Conservation (phyloP, 2,329 filamentous ascomycete species). For the Ceratocystis colombiana region DNA sequence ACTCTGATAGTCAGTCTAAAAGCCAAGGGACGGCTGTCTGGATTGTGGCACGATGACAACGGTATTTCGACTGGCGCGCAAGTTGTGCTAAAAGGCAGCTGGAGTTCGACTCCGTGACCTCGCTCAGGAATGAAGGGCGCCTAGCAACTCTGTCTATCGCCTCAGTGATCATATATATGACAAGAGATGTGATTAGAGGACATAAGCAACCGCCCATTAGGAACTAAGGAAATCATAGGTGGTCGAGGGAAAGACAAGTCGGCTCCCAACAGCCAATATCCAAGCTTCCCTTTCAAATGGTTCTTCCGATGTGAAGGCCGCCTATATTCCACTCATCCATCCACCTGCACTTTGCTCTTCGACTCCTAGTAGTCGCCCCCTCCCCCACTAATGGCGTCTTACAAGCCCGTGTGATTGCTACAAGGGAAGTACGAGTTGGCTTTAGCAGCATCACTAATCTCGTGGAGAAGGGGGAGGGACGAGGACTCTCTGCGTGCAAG, state of each 20-base stretch:
- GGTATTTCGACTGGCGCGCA: constrained; percentile 22
- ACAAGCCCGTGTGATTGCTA: background rate
- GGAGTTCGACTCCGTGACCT: background rate
- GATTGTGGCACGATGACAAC: constrained; percentile 24
- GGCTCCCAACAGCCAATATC: constrained; percentile 21
- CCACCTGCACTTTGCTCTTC: background rate
- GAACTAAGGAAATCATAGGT: constrained; percentile 8
- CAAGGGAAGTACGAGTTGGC: background rate
- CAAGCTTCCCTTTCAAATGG: constrained; percentile 15
- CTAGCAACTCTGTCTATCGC: constrained; percentile 10
- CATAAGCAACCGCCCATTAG: background rate
- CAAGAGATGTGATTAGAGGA: constrained; percentile 21
- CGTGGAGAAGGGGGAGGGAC: background rate
- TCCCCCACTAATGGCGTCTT: background rate
- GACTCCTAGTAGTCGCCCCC: background rate
- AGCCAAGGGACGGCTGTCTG: constrained; percentile 20
- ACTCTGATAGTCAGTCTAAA: constrained; percentile 11
- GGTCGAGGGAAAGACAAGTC: constrained; percentile 19
- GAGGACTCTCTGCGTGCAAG: background rate
- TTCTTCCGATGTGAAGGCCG: constrained; percentile 5
- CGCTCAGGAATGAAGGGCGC: constrained; percentile 26
- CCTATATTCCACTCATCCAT: background rate
- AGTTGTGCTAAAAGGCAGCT: constrained; percentile 5
- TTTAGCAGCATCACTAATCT: background rate
- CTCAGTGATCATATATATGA: constrained; percentile 25